Conservation (phyloP, 768 basidiomycete genomes). For the Cystoderma amianthinum region DNA sequence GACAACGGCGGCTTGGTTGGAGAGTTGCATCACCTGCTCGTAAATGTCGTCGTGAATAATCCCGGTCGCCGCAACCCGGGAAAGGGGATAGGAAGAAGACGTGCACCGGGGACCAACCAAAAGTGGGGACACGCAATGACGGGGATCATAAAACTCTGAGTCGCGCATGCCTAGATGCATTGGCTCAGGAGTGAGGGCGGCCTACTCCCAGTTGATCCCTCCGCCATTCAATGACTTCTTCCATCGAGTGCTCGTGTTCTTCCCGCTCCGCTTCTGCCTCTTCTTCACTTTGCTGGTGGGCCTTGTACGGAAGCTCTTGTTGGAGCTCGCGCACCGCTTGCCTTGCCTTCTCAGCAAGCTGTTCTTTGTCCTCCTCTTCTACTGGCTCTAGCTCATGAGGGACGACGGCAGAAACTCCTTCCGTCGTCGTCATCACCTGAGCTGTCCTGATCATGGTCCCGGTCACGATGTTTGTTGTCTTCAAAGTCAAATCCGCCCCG, state of each 20-base stretch:
- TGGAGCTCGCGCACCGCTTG: conserved; percentile 7
- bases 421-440: conserved; percentile 67
- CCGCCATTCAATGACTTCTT: conserved; percentile 42
- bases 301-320: conserved; percentile 1
- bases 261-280: conserved; percentile 24
- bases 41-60: conserved; percentile 27
- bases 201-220: conserved; percentile 31
- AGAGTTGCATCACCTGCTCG: conserved; percentile 59
- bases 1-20: conserved; percentile 70
- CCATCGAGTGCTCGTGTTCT: conserved; percentile 37
- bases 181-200: conserved; percentile 81
- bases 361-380: conserved; percentile 70
- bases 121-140: background rate
- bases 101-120: background rate
- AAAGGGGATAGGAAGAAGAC: conserved; percentile 19
- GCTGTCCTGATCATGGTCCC: conserved; percentile 24
- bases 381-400: conserved; percentile 66
- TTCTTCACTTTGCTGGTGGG: conserved; percentile 6
- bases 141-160: conserved; percentile 10
- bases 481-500: conserved; percentile 23
- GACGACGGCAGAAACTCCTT: conserved; percentile 59
- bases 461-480: conserved; percentile 18
- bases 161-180: conserved; percentile 30
- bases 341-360: conserved; percentile 18
- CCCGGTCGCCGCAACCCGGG: conserved; percentile 7